phyloP scores from a whole-genome alignment of 768 basidiomycete genomes.

The Kwoniella dendrophila region DNA sequence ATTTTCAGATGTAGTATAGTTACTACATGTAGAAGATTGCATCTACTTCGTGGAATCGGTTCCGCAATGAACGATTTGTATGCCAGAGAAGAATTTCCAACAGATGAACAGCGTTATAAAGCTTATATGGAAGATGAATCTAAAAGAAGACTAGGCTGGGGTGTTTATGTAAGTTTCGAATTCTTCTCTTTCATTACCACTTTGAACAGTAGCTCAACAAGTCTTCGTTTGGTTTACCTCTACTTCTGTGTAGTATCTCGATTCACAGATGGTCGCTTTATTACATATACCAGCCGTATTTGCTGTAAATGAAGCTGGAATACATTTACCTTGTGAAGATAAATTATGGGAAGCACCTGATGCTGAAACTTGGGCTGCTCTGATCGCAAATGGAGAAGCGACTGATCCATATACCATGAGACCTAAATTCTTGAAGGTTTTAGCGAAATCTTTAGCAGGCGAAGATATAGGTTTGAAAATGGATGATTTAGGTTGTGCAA shows the following conservation, averaged over 20 bases:
- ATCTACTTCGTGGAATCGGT: conserved; percentile 36
- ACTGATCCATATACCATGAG: conserved; percentile 12
- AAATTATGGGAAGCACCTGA: conserved; percentile 40
- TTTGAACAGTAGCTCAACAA: not conserved
- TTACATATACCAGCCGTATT: conserved; percentile 36
- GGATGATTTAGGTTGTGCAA: conserved; percentile 38
- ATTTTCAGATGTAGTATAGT: conserved; percentile 45
- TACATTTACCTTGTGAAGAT: conserved; percentile 38
- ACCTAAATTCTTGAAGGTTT: conserved; percentile 29
- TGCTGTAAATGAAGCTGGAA: conserved; percentile 36
- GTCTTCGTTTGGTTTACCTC: no score
- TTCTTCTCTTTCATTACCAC: not conserved
- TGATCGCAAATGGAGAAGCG: conserved; percentile 13
- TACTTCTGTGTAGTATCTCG: conserved; percentile 40
- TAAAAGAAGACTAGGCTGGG: conserved; percentile 44
- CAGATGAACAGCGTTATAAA: conserved; percentile 27
- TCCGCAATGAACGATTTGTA: conserved; percentile 34
- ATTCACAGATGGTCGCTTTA: conserved; percentile 35
- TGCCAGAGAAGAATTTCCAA: conserved; percentile 20
- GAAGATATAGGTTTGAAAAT: conserved; percentile 11
- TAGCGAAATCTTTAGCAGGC: conserved; percentile 24
- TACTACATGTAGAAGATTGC: conserved; percentile 38
- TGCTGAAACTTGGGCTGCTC: conserved; percentile 34
- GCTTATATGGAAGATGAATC: conserved; percentile 47
- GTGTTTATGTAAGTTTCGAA: conserved; percentile 47